These are phyloP conservation scores for Linum lewisii DNA, from an alignment of 345 rosid species.

Conservation along the genomic window DNA sequence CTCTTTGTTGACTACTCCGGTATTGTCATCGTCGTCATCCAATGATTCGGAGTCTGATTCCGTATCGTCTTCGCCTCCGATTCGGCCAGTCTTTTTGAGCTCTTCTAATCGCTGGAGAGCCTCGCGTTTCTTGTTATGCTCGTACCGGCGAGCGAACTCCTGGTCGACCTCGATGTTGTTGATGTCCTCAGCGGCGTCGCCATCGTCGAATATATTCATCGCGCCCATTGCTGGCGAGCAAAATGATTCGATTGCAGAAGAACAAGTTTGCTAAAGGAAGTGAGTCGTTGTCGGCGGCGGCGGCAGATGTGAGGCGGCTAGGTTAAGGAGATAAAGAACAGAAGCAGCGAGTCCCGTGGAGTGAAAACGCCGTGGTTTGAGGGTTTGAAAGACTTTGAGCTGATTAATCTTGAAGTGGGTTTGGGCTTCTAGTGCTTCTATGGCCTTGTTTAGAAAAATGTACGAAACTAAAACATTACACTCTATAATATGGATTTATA, in stretches of 20 bases:
- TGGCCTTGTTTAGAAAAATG: too few relatives aligned
- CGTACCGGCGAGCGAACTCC: constrained; percentile 41
- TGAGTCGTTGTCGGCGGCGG: too few relatives aligned
- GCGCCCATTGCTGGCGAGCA: constrained; percentile 4
- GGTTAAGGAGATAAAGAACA: background rate
- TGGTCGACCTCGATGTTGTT: constrained; percentile 44
- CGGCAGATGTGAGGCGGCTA: too few relatives aligned
- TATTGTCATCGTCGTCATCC: constrained; percentile 21
- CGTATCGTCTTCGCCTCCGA: constrained; percentile 16
- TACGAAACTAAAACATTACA: too few relatives aligned
- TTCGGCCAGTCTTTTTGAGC: constrained; percentile 35
- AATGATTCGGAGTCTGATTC: constrained; percentile 21
- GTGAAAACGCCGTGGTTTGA: too few relatives aligned
- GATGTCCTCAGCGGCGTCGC: constrained; percentile 21
- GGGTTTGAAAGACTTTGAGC: too few relatives aligned
- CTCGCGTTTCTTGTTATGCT: constrained; percentile 58
- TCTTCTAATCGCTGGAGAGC: constrained; percentile 48
- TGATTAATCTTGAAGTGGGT: too few relatives aligned
- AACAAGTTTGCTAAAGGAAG: too few relatives aligned
- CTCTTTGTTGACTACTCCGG: constrained; percentile 12
- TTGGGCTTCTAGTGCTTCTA: too few relatives aligned
- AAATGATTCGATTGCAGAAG: too few relatives aligned
- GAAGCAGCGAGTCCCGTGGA: too few relatives aligned
- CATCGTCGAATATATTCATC: constrained; percentile 43
- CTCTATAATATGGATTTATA: too few relatives aligned